Percentiles rank a stretch among this genome's conserved stretches.
These are phyloP conservation scores for Neonectria faginata DNA, from an alignment of 2,329 filamentous ascomycete species.

Conservation along the genomic window DNA sequence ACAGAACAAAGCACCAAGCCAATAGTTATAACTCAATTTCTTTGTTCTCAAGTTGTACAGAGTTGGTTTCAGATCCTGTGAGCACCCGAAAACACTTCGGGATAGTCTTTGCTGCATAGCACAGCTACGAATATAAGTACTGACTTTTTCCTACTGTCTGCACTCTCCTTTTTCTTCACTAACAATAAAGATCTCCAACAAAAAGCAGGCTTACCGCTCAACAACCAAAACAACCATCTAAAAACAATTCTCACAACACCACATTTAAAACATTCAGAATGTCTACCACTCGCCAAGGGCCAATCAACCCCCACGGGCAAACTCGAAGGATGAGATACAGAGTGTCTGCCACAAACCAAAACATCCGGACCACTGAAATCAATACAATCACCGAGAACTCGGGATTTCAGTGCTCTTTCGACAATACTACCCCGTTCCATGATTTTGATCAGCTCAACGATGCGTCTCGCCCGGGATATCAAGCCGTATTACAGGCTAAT, in stretches of 20 bases:
- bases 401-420: too few relatives aligned
- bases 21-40: too few relatives aligned
- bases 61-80: neutral
- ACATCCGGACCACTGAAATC: too few relatives aligned
- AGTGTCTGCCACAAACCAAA: neutral
- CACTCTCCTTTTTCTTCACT: neutral
- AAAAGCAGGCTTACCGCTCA: neutral
- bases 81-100: neutral
- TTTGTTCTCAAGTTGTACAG: neutral
- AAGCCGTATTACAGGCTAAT: too few relatives aligned
- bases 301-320: neutral
- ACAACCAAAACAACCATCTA: neutral
- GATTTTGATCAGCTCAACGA: too few relatives aligned
- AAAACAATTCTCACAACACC: neutral
- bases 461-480: too few relatives aligned
- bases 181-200: neutral
- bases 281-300: too few relatives aligned
- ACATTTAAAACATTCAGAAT: neutral
- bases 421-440: too few relatives aligned
- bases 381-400: too few relatives aligned
- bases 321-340: neutral
- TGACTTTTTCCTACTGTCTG: neutral
- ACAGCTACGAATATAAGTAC: neutral
- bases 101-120: neutral
- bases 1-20: too few relatives aligned